phyloP scores from a whole-genome alignment of 345 rosid species.

The Citrus hindsii region DNA sequence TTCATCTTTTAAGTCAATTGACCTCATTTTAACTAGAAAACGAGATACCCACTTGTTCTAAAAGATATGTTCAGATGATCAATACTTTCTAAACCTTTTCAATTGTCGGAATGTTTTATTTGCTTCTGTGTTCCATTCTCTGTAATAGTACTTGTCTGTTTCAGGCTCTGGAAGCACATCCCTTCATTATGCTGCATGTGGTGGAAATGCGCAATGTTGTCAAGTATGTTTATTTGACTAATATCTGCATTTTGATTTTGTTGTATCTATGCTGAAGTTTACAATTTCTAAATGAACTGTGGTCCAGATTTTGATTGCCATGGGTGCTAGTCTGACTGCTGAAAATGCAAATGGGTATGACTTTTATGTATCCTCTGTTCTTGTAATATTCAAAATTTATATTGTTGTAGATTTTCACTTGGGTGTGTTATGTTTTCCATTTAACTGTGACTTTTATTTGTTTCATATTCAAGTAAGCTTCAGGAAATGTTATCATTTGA shows the following conservation, averaged over 20 bases:
- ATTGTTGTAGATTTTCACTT: neutral
- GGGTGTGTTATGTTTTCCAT: neutral
- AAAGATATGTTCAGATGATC: neutral
- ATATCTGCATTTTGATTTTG: constrained; percentile 5
- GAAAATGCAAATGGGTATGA: constrained; percentile 78
- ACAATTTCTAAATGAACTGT: constrained; percentile 8
- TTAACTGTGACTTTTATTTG: neutral
- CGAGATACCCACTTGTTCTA: neutral
- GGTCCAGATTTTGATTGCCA: constrained; percentile 71
- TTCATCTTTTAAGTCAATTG: neutral
- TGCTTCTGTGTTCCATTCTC: neutral
- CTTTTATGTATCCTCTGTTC: neutral
- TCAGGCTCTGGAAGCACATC: constrained; percentile 94
- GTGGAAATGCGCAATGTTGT: constrained; percentile 89
- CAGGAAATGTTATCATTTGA: neutral
- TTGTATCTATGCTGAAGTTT: constrained; percentile 9
- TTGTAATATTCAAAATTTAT: neutral
- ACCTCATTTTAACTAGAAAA: neutral
- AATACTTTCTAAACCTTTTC: neutral
- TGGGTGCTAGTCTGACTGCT: constrained; percentile 70
- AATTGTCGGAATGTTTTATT: neutral
- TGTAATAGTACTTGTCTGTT: neutral
- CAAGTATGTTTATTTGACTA: constrained; percentile 48
- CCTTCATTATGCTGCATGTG: constrained; percentile 98
- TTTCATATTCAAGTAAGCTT: neutral